Conservation (phyloP, 2,329 filamentous ascomycete genomes). For the Plectosphaerella plurivora region DNA sequence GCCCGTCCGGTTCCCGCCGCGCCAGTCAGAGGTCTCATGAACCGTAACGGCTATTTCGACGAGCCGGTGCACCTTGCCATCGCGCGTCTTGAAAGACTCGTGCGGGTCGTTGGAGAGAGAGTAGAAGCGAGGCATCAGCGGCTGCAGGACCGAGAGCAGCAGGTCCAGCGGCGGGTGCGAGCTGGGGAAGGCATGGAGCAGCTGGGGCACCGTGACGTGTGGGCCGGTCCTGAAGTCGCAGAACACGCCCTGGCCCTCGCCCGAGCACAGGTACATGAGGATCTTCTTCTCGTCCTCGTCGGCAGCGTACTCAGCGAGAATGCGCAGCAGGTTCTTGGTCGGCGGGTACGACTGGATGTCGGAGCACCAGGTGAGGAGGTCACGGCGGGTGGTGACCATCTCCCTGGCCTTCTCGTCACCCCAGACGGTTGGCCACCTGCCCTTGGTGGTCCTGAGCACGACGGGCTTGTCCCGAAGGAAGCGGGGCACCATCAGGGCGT, state of each 20-base stretch:
- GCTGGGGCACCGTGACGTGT: constrained; percentile 77
- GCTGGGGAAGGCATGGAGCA: constrained; percentile 88
- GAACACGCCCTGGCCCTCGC: constrained; percentile 86
- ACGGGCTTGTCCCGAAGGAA: constrained; percentile 82
- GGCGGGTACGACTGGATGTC: constrained; percentile 92
- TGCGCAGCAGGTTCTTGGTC: constrained; percentile 78
- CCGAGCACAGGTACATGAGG: constrained; percentile 78
- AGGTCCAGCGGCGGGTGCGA: constrained; percentile 81
- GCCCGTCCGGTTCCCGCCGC: constrained; percentile 67
- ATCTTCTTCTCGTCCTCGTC: constrained; percentile 85
- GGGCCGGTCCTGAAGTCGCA: constrained; percentile 91
- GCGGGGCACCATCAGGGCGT: constrained; percentile 74
- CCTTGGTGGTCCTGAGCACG: constrained; percentile 70
- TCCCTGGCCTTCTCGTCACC: constrained; percentile 82
- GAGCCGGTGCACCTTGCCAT: constrained; percentile 68
- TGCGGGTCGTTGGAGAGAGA: constrained; percentile 95
- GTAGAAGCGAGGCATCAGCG: constrained; percentile 97
- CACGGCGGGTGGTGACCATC: constrained; percentile 83
- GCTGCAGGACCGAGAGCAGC: constrained; percentile 74
- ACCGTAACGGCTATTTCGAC: constrained; percentile 97
- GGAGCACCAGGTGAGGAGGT: constrained; percentile 92
- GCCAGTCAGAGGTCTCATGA: constrained; percentile 82
- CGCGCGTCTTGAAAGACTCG: constrained; percentile 63
- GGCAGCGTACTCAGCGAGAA: constrained; percentile 79
- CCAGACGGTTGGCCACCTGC: constrained; percentile 97